Evolutionary conservation across 768 basidiomycete genomes (phyloP).

Genomic region (Gelatoporia subvermispora): DNA sequence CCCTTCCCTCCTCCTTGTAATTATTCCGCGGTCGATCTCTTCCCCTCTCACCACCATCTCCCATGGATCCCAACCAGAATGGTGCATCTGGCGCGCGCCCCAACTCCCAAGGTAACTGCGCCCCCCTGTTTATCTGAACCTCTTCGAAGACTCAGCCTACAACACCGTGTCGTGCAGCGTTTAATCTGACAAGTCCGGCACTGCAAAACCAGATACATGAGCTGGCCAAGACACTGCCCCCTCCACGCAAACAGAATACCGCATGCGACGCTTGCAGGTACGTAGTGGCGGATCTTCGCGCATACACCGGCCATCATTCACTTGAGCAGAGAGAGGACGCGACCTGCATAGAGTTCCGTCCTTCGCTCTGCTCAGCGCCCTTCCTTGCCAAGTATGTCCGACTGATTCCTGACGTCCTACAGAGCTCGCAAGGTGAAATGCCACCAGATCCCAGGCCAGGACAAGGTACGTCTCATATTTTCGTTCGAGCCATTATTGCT

Average conservation of each 20-base stretch:
- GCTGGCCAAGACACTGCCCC: constrained; percentile 71
- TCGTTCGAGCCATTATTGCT: constrained; percentile 14
- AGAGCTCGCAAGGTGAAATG: constrained; percentile 90
- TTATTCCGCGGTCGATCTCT: no score
- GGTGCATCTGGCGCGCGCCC: constrained; percentile 1
- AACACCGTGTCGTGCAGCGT: constrained; percentile 33
- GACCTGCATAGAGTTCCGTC: no score
- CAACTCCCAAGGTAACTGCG: constrained; percentile 10
- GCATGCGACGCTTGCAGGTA: constrained; percentile 92
- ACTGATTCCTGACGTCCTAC: not conserved
- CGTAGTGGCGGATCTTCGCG: constrained; percentile 17
- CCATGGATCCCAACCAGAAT: constrained; percentile 12
- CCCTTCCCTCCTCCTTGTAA: not conserved
- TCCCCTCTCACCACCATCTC: constrained; percentile 6
- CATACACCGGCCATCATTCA: constrained; percentile 8
- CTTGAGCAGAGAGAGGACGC: not conserved
- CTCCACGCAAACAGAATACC: constrained; percentile 89
- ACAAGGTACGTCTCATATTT: constrained; percentile 52
- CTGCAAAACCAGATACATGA: constrained; percentile 83
- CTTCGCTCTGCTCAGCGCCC: not conserved
- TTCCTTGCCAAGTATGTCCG: not conserved
- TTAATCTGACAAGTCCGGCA: constrained; percentile 57
- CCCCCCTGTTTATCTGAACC: not conserved
- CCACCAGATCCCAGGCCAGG: constrained; percentile 74
- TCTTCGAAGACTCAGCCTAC: not conserved